A percentile compares a stretch with the other conserved stretches of the same genome.
Conservation (phyloP, 2,329 filamentous ascomycete species). For the Alternaria hordeiaustralica region DNA sequence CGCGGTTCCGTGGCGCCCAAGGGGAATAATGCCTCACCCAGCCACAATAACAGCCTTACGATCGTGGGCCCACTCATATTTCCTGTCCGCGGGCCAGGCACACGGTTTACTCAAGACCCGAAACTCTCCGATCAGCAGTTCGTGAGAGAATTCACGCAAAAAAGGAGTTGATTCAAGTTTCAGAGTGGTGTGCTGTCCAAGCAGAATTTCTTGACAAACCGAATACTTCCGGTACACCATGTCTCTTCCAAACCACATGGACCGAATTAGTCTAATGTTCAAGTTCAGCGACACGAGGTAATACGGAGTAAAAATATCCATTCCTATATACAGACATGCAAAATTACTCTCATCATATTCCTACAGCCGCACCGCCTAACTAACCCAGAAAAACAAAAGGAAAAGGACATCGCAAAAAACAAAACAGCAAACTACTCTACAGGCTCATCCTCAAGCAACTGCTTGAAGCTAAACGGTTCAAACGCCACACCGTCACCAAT, state of each 20-base stretch:
- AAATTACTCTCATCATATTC: constrained; percentile 15
- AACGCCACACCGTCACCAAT: constrained; percentile 87
- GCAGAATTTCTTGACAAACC: no score
- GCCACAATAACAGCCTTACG: background rate
- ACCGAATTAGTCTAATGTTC: no score
- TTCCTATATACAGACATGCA: constrained; percentile 20
- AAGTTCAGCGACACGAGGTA: no score
- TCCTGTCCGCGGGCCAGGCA: background rate
- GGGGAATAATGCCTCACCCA: background rate
- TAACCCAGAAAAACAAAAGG: constrained; percentile 2
- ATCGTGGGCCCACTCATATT: background rate
- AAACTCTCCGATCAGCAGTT: background rate
- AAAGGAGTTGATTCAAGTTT: no score
- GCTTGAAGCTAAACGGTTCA: constrained; percentile 85
- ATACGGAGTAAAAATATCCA: constrained; percentile 15
- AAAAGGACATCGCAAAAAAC: background rate
- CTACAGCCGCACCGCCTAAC: constrained; percentile 11
- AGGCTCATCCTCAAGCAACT: constrained; percentile 79
- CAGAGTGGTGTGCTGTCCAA: no score
- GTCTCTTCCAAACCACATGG: no score
- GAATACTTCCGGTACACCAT: no score
- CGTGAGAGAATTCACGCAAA: no score
- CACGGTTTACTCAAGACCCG: background rate
- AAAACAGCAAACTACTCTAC: constrained; percentile 37
- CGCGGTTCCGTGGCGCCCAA: background rate